phyloP scores from a whole-genome alignment of 305 asterid genomes.

The Fraxinus nigra region DNA sequence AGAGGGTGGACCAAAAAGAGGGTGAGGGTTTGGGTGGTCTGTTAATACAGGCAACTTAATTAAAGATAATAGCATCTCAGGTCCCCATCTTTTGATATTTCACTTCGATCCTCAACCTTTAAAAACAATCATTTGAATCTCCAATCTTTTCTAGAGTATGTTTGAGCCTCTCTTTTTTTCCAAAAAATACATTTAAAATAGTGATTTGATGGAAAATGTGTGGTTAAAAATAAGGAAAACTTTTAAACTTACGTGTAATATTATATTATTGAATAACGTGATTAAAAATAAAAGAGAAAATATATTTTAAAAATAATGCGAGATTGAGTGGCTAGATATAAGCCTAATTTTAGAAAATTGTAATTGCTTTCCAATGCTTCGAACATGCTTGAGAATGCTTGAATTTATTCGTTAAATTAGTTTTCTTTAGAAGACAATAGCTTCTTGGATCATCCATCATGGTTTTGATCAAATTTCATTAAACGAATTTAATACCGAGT shows the following conservation, averaged over 20 bases:
- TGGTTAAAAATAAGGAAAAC: too few species aligned
- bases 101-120: background rate
- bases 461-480: background rate
- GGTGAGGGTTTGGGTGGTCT: constrained; percentile 81
- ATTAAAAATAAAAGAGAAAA: too few species aligned
- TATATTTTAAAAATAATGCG: too few species aligned
- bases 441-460: background rate
- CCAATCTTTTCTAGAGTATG: background rate
- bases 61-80: background rate
- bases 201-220: background rate
- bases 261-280: too few species aligned
- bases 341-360: background rate
- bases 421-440: background rate
- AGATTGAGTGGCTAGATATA: background rate
- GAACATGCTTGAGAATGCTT: background rate
- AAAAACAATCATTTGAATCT: background rate
- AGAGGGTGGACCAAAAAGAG: constrained; percentile 28
- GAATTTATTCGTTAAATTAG: background rate
- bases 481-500: background rate
- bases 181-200: background rate
- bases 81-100: background rate
- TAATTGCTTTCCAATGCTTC: background rate
- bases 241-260: too few species aligned
- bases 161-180: background rate
- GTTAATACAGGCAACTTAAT: background rate